A percentile compares a stretch with the other conserved stretches of the same genome.
phyloP scores from a whole-genome alignment of 2,329 filamentous ascomycete genomes.

The Sporothrix pallida region DNA sequence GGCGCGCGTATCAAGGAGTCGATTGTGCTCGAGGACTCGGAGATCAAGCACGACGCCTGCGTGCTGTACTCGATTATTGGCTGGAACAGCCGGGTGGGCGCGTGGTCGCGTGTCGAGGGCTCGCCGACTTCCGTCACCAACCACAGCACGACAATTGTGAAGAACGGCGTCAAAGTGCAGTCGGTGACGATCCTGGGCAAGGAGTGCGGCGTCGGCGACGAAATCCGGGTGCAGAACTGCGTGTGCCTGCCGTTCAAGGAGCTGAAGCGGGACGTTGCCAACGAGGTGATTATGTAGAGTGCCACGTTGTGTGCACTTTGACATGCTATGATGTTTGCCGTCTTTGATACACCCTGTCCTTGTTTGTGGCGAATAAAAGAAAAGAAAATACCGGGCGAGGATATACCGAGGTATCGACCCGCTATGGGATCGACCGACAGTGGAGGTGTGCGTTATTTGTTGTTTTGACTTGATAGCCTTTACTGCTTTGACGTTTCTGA shows the following conservation, averaged over 20 bases:
- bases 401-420: not conserved
- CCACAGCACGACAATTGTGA: slow-evolving; percentile 92
- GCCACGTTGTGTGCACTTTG: not conserved
- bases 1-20: slow-evolving; percentile 94
- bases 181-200: slow-evolving; percentile 97
- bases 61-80: slow-evolving; percentile 95
- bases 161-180: slow-evolving; percentile 98
- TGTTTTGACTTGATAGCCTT: not conserved
- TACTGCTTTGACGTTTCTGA: not conserved
- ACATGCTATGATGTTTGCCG: not conserved
- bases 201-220: slow-evolving; percentile 91
- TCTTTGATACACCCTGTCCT: not conserved
- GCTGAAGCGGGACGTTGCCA: slow-evolving; percentile 88
- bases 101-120: slow-evolving; percentile 98
- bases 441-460: slow-evolving; percentile 9
- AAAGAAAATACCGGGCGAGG: not conserved
- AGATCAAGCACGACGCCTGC: slow-evolving; percentile 96
- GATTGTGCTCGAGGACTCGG: slow-evolving; percentile 91
- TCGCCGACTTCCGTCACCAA: slow-evolving; percentile 85
- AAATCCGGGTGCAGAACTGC: slow-evolving; percentile 96
- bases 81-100: slow-evolving; percentile 93
- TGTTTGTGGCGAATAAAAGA: not conserved
- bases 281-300: slow-evolving; percentile 86
- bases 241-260: slow-evolving; percentile 98
- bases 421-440: not conserved